Base-by-base conservation (phyloP, 2,329 filamentous ascomycete genomes). In the Claviceps arundinis region DNA sequence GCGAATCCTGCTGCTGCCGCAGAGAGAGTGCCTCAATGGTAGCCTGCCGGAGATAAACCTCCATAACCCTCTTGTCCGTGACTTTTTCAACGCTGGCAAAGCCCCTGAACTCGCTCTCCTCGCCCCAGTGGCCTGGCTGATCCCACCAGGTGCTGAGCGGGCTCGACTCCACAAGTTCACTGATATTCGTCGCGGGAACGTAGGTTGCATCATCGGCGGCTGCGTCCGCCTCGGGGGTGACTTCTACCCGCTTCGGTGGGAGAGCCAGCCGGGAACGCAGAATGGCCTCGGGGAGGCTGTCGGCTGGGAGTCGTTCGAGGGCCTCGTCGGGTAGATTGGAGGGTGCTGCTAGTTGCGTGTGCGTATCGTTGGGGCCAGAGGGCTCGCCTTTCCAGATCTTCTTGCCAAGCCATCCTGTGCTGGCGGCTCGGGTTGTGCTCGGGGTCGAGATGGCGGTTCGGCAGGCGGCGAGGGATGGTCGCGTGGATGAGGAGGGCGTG, bases 81-180 rank as follows among this genome's bases (percentile, higher is more conserved):
- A 75, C 65, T 60, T 68, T 72, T 1, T 64, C 59, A 5, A 58
- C 52, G 38, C 65, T 64, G 48, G 64, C 66, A 57, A 80, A 81
- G 2, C 70, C 68, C 16, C 59, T 60, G 55, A 76, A 73, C 48
- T 68, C 59, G 58, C 70, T 72, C 54, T 70, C 69, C 40, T 65
- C 53, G 47, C 68, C 68, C 76, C 78, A 81, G 59, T 79, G 70
- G n/a, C 68, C 68, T n/a, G 66, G 64, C 50, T 68, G 62, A 7
- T 78, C 70, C 77, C 77, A 82, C 77, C 77, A 82, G 26, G 64
- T 65, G 37, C 65, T 65, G 40, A 78, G 54, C 1, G 72, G 67
- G 42, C 70, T 71, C 13, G 79, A 70, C 48, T 71, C 66, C 55
- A 74, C 70, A 2, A 81, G 67, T 0, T 67, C 74, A 0, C 70